Evolutionary conservation across 306 rosid genomes (phyloP), one percentile per base, ranked within the genome.

Genomic region (Rubus idaeus): DNA sequence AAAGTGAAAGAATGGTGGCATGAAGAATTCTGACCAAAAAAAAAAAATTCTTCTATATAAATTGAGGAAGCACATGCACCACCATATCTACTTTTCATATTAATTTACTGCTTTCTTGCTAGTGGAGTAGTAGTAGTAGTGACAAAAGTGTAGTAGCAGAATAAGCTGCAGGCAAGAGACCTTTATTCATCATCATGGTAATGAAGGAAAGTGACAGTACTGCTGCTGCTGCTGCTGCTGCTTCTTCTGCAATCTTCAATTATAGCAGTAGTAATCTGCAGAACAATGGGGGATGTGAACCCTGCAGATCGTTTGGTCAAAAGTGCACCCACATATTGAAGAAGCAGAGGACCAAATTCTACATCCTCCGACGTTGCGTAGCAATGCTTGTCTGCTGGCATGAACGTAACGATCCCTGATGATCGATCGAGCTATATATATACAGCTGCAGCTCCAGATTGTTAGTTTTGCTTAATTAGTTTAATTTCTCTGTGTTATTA

Each of bases 281-380:
- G 8, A 60, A 1, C 77, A 84, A 47, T 68, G 74, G 49, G 56
- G 64, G 46, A 30, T 90, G 92, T 73, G 88, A 84, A 41, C 88
- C 90, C 2, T 80, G 91, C 80, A 85, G 82, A 83, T 84, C 93
- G 1, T 91, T 91, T 76, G 89, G 90, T n/a, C 76, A 88, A 68
- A 91, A 89, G 82, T 87, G 94, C 71, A 83, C 85, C 63, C 94
- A 83, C 49, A 21, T 89, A 21, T 89, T 92, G 88, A 86, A 92
- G 96, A 90, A 92, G 84, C 97, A 92, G 79, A 60, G 97, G 41
- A 90, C 97, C 0, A 92, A 90, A 70, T 90, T 90, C 90, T 92
- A 92, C 89, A 92, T 92, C 79, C 88, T 92, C 81, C 89, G 97
- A 21, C 97, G 97, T 9, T 92, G 97, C 76, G 70, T 92, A 21